Evolutionary conservation across 495 filamentous ascomycete genomes (phyloP), one percentile per base, ranked within the genome.

Genomic region (Talaromyces ruber): DNA sequence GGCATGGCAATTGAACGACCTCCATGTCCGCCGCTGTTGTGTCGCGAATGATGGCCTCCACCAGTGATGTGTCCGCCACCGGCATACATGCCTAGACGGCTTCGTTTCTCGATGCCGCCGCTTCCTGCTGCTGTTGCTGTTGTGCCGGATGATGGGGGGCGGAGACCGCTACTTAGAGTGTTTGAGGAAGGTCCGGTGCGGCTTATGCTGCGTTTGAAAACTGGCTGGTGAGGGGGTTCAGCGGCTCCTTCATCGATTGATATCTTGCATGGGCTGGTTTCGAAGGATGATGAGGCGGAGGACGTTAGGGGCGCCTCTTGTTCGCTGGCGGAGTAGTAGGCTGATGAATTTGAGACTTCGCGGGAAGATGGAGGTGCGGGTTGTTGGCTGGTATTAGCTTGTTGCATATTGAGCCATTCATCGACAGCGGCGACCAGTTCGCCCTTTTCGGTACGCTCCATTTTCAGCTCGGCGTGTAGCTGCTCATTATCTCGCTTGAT

Each of bases 401-500:
- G 76, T 63, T 82, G 79, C 60, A 85, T 78, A 21, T 77, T 72
- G 66, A 86, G 86, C 88, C 86, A 98, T 84, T 97, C 92, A 68
- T 98, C 94, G 1, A 94, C 92, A 0, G 92, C 86, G 53, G 85
- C 83, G n/a, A 98, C 92, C 51, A 98, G 79, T 66, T 97, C 92
- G 37, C 92, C 92, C 74, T 97, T 98, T 75, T 98, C 94, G 22
- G 89, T 81, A 3, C 93, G 82, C 73, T 97, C 95, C 30, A 82
- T 78, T 69, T 94, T 86, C 18, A 83, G 68, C 29, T 91, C 80
- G 22, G 74, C 67, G 22, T 85, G 76, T 6, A 96, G 76, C 12
- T 83, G 80, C 7, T 81, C 80, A 60, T 90, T 87, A 58, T 91
- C 85, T 0, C 76, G 72, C 68, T 86, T 84, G 32, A 94, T 73